Evolutionary conservation across 257 asterid genomes (phyloP), one percentile per base, ranked within the genome.

Genomic region (Solanum rostratum): DNA sequence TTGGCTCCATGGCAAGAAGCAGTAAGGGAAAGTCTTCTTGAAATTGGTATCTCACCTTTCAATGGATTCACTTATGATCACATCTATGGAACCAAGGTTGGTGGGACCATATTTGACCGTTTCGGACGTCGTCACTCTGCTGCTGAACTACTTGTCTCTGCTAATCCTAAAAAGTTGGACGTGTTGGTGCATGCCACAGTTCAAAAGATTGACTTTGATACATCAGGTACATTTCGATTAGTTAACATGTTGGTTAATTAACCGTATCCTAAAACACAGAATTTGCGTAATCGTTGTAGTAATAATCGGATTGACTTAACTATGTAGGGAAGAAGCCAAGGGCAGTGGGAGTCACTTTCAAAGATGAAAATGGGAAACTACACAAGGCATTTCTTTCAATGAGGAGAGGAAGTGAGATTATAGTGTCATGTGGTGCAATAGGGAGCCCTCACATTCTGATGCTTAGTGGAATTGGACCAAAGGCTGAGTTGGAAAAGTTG

Each of bases 11-110:
- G 98, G 99, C 98, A 96, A 86, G 88, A 86, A 79, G 92, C 98
- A 37, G 82, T 95, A 15, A 91, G 91, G 39, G 98, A 96, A 27
- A 87, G 99, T 83, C 91, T 96, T 3, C n/a, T 96, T 12, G 99
- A 95, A 66, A 88, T 86, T 78, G 99, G 98, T 5, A 81, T 97
- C n/a, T 94, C 98, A 14, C 98, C 99, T 84, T 91, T 90, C 92
- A 95, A 95, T 87, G 99, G 99, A 37, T 97, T 93, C 92, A 95
- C 99, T 24, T 97, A 95, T 50, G 98, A 97, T 87, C 99, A 97
- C 85, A 1, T 93, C 2, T 91, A 95, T 12, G 99, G 99, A 79
- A 97, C 98, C 81, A 97, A 97, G 88, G 93, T 97, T 81, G 99
- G 99, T 41, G 98, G 99, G 19, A 97, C 98, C 86, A 93, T 91